Conservation (phyloP, 306 rosid genomes). For the apple (Malus domestica) region DNA sequence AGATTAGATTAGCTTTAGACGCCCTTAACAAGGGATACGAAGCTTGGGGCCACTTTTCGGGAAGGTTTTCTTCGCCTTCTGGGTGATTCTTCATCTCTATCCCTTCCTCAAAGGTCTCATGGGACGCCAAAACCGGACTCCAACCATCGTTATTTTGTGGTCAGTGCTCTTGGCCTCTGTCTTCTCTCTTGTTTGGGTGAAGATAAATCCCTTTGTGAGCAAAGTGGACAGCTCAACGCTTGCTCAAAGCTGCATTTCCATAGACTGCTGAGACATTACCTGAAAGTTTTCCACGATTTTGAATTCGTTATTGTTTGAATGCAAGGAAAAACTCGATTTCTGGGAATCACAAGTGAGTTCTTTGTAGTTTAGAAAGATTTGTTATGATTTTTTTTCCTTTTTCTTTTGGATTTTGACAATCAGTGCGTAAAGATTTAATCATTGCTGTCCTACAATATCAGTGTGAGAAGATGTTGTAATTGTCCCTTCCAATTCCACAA, state of each 20-base stretch:
- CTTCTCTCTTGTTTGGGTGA: constrained; percentile 92
- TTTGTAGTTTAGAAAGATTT: constrained; percentile 5
- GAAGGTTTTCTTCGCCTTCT: constrained; percentile 86
- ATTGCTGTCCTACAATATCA: too few relatives aligned
- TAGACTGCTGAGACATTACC: constrained; percentile 57
- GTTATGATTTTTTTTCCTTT: background rate
- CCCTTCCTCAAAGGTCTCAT: constrained; percentile 98
- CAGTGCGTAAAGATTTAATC: too few relatives aligned
- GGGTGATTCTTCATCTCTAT: constrained; percentile 92
- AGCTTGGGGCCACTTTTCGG: constrained; percentile 95
- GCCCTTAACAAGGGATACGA: constrained; percentile 89
- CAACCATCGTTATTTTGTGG: constrained; percentile 91
- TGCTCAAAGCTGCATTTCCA: constrained; percentile 57
- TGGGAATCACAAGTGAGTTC: constrained; percentile 1
- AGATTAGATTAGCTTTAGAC: too few relatives aligned
- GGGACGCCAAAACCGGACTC: constrained; percentile 96
- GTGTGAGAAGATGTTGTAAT: too few relatives aligned
- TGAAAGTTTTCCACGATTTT: constrained; percentile 24
- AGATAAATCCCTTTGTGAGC: constrained; percentile 76
- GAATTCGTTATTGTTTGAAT: constrained; percentile 4
- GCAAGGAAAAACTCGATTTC: background rate
- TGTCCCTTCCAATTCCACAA: background rate
- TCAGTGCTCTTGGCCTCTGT: constrained; percentile 90
- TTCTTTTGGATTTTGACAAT: too few relatives aligned
- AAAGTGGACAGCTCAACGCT: constrained; percentile 44